These are phyloP conservation scores for Cerioporus squamosus DNA, from an alignment of 1,284 basidiomycete species.

Conservation along the genomic window DNA sequence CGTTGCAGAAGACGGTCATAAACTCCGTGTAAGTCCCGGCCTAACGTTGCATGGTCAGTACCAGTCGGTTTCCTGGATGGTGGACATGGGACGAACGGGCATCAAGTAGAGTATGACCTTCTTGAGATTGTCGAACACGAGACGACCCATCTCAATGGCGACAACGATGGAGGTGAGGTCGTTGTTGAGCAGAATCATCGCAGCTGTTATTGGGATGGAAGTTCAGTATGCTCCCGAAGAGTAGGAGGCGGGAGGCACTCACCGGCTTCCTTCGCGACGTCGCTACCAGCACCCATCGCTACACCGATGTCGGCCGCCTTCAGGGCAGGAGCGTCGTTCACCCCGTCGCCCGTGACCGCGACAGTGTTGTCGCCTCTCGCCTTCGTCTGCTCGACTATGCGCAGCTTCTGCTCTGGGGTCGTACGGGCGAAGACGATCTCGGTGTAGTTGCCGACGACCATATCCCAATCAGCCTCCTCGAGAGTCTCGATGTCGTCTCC, in stretches of 20 bases:
- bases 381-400: conserved; percentile 69
- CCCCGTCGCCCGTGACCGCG: conserved; percentile 67
- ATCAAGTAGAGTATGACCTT: conserved; percentile 52
- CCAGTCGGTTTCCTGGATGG: not conserved
- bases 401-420: conserved; percentile 74
- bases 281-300: conserved; percentile 56
- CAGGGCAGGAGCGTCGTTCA: conserved; percentile 71
- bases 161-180: conserved; percentile 53
- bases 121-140: conserved; percentile 74
- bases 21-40: conserved; percentile 61
- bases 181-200: conserved; percentile 52
- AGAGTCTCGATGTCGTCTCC: conserved; percentile 56
- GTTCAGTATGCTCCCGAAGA: not conserved
- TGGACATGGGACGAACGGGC: conserved; percentile 41
- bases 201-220: conserved; percentile 34
- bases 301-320: conserved; percentile 62
- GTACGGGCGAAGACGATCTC: conserved; percentile 79
- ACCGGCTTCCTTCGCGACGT: conserved; percentile 52
- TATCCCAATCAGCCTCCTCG: conserved; percentile 51
- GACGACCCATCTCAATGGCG: conserved; percentile 58
- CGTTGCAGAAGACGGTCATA: conserved; percentile 66
- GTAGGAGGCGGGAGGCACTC: not conserved
- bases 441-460: conserved; percentile 50
- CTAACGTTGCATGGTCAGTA: conserved; percentile 2
- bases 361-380: conserved; percentile 50